These are phyloP conservation scores for Allantophomopsis cytisporea DNA, from an alignment of 2,329 filamentous ascomycete genomes.

Conservation along the genomic window DNA sequence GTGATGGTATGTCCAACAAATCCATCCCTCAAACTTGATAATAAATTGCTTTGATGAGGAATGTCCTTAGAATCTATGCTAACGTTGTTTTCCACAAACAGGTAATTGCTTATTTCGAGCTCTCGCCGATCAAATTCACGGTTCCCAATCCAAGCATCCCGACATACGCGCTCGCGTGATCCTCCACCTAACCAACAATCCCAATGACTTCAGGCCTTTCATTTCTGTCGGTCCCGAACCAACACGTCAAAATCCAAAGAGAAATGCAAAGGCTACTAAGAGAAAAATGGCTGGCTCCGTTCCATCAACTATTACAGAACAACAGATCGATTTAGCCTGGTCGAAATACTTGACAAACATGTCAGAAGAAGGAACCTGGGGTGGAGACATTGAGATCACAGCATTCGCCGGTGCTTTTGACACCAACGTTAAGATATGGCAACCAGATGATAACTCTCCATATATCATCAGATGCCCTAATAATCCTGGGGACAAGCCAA, in stretches of 20 bases:
- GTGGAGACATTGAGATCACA: slow-evolving; percentile 53
- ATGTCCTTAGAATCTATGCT: slow-evolving; percentile 1
- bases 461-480: slow-evolving; percentile 2
- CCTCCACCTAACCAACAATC: slow-evolving; percentile 45
- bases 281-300: slow-evolving; percentile 35
- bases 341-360: slow-evolving; percentile 43
- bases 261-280: not conserved
- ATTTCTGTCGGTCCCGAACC: slow-evolving; percentile 38
- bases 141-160: slow-evolving; percentile 38
- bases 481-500: slow-evolving; percentile 17
- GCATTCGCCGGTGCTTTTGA: slow-evolving; percentile 50
- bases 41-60: slow-evolving; percentile 2
- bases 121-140: slow-evolving; percentile 53
- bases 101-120: slow-evolving; percentile 61
- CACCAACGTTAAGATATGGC: slow-evolving; percentile 46
- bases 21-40: slow-evolving; percentile 10
- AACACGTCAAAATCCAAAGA: slow-evolving; percentile 35
- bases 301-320: slow-evolving; percentile 33
- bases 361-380: slow-evolving; percentile 45
- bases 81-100: slow-evolving; percentile 16
- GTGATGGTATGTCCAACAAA: slow-evolving; percentile 41
- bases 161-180: slow-evolving; percentile 46
- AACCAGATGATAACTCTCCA: slow-evolving; percentile 23
- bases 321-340: slow-evolving; percentile 36
- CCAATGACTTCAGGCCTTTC: slow-evolving; percentile 51